Conservation (phyloP, 257 asterid species). For the Plantago major region DNA sequence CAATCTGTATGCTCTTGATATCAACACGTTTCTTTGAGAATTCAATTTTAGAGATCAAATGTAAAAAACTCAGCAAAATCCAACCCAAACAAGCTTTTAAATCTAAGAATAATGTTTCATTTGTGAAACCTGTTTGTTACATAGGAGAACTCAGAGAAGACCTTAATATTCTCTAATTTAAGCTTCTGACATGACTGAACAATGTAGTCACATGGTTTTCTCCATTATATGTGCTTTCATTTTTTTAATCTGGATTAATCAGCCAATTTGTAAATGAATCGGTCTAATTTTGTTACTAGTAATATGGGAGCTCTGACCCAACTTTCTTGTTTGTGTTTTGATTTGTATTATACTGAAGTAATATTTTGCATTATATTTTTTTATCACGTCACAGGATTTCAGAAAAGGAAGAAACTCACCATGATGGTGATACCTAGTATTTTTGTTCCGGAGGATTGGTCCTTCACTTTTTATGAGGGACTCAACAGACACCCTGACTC, state of each 20-base stretch:
- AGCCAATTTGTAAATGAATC: background rate
- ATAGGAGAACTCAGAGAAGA: background rate
- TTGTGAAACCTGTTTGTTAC: too few species aligned
- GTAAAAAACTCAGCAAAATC: background rate
- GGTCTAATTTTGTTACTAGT: background rate
- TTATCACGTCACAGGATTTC: slow-evolving; percentile 43
- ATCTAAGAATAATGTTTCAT: background rate
- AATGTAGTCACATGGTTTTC: background rate
- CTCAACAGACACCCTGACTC: slow-evolving; percentile 93
- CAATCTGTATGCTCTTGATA: background rate
- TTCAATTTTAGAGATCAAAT: too few species aligned
- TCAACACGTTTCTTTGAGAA: too few species aligned
- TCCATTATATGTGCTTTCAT: background rate
- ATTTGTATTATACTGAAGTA: background rate
- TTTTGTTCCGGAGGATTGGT: slow-evolving; percentile 96
- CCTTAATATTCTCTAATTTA: background rate
- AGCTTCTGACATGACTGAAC: background rate
- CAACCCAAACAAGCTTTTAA: background rate
- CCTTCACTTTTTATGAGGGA: slow-evolving; percentile 97
- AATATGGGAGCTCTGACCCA: background rate
- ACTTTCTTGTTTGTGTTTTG: background rate
- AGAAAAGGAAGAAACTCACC: slow-evolving; percentile 77
- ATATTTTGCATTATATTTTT: background rate
- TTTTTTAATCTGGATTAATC: background rate
- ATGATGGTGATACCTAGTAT: slow-evolving; percentile 97